These are phyloP conservation scores for Termitomyces bulborhizus DNA, from an alignment of 768 basidiomycete genomes.

Conservation along the genomic window DNA sequence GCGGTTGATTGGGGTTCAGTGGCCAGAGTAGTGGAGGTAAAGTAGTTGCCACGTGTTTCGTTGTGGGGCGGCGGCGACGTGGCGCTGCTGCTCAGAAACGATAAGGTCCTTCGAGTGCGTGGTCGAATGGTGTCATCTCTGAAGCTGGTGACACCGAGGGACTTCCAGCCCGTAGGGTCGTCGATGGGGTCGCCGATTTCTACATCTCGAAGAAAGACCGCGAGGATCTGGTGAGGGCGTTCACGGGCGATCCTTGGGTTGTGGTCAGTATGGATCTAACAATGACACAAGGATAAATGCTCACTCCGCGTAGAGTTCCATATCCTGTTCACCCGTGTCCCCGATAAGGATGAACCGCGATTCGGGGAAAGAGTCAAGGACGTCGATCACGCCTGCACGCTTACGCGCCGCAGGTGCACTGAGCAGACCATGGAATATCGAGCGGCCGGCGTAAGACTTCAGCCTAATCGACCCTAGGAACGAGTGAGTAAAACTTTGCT, in stretches of 20 bases:
- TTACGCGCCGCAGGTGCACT: conserved; percentile 82
- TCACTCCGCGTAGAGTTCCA: conserved; percentile 82
- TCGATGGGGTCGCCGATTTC: conserved; percentile 37
- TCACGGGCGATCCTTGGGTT: conserved; percentile 53
- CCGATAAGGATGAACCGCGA: conserved; percentile 82
- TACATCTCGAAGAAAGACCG: conserved; percentile 81
- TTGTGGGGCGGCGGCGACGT: neutral
- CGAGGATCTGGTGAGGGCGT: conserved; percentile 63
- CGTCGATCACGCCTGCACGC: conserved; percentile 70
- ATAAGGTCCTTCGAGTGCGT: conserved; percentile 7
- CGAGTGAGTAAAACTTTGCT: neutral
- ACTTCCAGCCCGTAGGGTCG: conserved; percentile 58
- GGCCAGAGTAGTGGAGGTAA: conserved; percentile 14
- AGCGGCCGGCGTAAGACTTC: conserved; percentile 79
- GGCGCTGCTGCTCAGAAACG: conserved; percentile 1
- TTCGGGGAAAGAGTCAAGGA: conserved; percentile 67
- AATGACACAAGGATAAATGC: conserved; percentile 9
- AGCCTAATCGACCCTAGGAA: conserved; percentile 66
- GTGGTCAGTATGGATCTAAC: neutral
- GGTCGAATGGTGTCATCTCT: conserved; percentile 7
- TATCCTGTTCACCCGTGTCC: conserved; percentile 91
- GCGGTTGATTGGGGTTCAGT: conserved; percentile 18
- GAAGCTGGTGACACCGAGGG: conserved; percentile 22
- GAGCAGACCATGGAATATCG: conserved; percentile 78
- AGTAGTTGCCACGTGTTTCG: conserved; percentile 12